Conservation (phyloP, 352 stramenopile species). For the Bremia lactucae region DNA sequence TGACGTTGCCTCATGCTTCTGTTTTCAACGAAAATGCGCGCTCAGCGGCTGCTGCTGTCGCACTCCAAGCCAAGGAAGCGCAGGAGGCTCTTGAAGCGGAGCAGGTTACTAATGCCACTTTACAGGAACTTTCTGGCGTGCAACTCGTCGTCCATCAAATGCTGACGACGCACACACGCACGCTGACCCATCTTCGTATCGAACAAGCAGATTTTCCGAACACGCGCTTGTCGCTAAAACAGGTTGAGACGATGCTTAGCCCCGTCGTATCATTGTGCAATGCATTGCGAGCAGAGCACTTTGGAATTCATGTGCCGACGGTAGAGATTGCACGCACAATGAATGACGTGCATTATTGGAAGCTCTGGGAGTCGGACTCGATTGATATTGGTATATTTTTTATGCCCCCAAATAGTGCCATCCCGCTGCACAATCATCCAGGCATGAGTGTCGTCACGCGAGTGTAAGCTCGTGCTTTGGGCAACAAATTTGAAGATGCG, state of each 20-base stretch:
- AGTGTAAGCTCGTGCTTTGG: slow-evolving; percentile 35
- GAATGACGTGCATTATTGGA: slow-evolving; percentile 79
- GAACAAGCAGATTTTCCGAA: slow-evolving; percentile 50
- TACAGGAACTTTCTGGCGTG: slow-evolving; percentile 47
- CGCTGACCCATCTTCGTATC: slow-evolving; percentile 35
- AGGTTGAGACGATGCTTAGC: slow-evolving; percentile 51
- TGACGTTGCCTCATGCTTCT: slow-evolving; percentile 8
- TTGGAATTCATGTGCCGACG: slow-evolving; percentile 60
- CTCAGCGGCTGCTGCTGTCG: slow-evolving; percentile 14
- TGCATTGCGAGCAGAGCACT: slow-evolving; percentile 46
- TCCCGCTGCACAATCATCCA: slow-evolving; percentile 74
- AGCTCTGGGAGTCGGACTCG: slow-evolving; percentile 73
- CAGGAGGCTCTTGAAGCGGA: slow-evolving; percentile 31
- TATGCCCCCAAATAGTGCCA: slow-evolving; percentile 63
- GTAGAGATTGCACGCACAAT: slow-evolving; percentile 56
- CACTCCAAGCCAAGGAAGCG: slow-evolving; percentile 25
- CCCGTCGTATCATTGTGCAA: slow-evolving; percentile 50
- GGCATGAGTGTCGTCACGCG: slow-evolving; percentile 77
- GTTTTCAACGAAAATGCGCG: slow-evolving; percentile 15
- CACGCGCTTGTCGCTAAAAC: slow-evolving; percentile 59
- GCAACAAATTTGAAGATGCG: background rate
- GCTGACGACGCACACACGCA: slow-evolving; percentile 53
- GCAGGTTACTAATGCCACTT: slow-evolving; percentile 22
- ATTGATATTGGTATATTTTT: slow-evolving; percentile 84
- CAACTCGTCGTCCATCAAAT: slow-evolving; percentile 64